Evolutionary conservation across 306 rosid species (phyloP).

Genomic region (Cicer pinnatifidum): DNA sequence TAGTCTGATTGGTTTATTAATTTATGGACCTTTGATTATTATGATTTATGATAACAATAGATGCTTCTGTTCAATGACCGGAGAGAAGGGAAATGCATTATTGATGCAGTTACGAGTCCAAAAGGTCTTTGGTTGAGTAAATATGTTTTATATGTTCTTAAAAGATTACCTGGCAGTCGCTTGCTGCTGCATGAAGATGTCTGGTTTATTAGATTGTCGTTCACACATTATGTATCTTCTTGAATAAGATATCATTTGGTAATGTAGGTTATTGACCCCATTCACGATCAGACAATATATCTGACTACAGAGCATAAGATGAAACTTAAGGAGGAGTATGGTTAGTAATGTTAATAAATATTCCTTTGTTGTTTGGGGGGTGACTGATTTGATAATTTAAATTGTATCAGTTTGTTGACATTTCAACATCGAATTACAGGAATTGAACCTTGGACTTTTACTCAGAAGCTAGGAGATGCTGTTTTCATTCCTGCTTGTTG

Average conservation of each 20-base stretch:
- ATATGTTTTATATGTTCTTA: neutral
- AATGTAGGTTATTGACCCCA: conserved; percentile 66
- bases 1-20: conserved; percentile 6
- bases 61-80: neutral
- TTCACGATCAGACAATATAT: conserved; percentile 78
- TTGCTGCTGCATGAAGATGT: neutral
- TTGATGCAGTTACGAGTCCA: neutral
- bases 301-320: conserved; percentile 66
- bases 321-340: conserved; percentile 79
- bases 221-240: neutral
- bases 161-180: neutral
- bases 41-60: neutral
- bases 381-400: conserved; percentile 4
- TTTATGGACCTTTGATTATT: neutral
- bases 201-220: too few species aligned
- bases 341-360: conserved; percentile 45
- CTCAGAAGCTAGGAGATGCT: conserved; percentile 51
- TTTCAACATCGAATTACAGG: conserved; percentile 36
- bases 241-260: conserved; percentile 26
- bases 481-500: conserved; percentile 52
- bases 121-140: neutral
- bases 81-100: conserved; percentile 3
- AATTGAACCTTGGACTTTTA: conserved; percentile 56
- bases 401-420: neutral
- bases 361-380: conserved; percentile 4